Conservation (phyloP, 495 filamentous ascomycete species). For the Parachaetomium inaequale region DNA sequence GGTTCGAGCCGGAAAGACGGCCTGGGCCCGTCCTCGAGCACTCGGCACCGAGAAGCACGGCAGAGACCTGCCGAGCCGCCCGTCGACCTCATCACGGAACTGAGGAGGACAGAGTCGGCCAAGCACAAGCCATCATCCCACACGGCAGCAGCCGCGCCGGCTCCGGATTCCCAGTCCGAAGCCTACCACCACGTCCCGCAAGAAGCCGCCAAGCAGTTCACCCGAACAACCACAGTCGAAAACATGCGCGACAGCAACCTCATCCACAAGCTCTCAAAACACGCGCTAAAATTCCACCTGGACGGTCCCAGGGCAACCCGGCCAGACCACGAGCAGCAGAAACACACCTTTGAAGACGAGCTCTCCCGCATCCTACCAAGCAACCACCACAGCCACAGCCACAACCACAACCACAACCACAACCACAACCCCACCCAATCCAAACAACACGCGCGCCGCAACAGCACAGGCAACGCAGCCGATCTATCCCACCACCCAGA, state of each 20-base stretch:
- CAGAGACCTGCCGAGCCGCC: slow-evolving; percentile 11
- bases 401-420: too few relatives aligned
- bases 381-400: neutral
- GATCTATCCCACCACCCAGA: neutral
- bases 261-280: slow-evolving; percentile 30
- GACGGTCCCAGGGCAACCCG: slow-evolving; percentile 18
- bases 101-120: slow-evolving; percentile 23
- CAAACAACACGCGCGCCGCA: slow-evolving; percentile 15
- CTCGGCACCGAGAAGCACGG: neutral
- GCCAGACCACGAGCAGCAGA: neutral
- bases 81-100: slow-evolving; percentile 19
- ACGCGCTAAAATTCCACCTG: slow-evolving; percentile 36
- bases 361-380: slow-evolving; percentile 14
- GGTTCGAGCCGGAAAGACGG: neutral
- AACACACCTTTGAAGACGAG: slow-evolving; percentile 26
- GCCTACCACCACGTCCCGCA: slow-evolving; percentile 40
- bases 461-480: slow-evolving; percentile 28
- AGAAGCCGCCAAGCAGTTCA: slow-evolving; percentile 48
- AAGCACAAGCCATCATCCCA: slow-evolving; percentile 13
- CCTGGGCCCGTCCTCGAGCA: neutral
- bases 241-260: slow-evolving; percentile 31
- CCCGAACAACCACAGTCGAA: slow-evolving; percentile 44
- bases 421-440: neutral
- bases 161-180: neutral
- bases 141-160: slow-evolving; percentile 1